Base-by-base conservation (phyloP, 495 filamentous ascomycete genomes). In the Trichocladium uniseriatum region DNA sequence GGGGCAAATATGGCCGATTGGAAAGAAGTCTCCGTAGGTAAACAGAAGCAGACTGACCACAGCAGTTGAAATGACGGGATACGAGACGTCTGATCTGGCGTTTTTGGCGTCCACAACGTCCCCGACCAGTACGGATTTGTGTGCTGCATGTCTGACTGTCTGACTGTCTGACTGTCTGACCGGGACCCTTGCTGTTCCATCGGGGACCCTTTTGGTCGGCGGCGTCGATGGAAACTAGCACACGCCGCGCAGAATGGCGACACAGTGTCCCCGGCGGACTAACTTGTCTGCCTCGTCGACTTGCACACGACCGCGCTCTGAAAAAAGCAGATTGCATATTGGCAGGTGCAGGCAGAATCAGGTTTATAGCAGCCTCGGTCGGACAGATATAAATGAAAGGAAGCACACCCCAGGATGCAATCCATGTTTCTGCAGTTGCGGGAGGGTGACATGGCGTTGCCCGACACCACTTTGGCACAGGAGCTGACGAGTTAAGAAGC, bases 381-480 rank as follows among this genome's bases (percentile, higher is more conserved):
- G 37, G 40, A 19, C 40, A 28, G 21, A 18, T 18, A 20, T 28
- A 28, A 42, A 46, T 52, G 20, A 53, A 52, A 48, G 44, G 51
- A 48, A 48, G 44, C 51, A 43, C 32, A 48, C 45, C 45, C 44
- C 11, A 43, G 51, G 20, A 29, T 21, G n/a, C 47, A 32, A 39
- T 24, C 47, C 52, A 42, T 50, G 52, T 21, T 18, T 32, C 31
- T 32, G 31, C 31, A 32, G 5, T 14, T 32, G 5, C 31, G 18
- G 31, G 52, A 46, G 47, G 46, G 52, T 55, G 46, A 55, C 52
- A 55, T 55, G 47, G 52, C 52, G 37, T 47, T 42, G 40, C 46
- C 43, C 45, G 39, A 20, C 43, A 19, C 40, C 11, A 2, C 5
- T 15, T 38, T 42, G 38, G 21, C 19, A 14, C 14, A n/a, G 8